Evolutionary conservation across 1,284 basidiomycete genomes (phyloP).

Genomic region (Peniophora sp.): DNA sequence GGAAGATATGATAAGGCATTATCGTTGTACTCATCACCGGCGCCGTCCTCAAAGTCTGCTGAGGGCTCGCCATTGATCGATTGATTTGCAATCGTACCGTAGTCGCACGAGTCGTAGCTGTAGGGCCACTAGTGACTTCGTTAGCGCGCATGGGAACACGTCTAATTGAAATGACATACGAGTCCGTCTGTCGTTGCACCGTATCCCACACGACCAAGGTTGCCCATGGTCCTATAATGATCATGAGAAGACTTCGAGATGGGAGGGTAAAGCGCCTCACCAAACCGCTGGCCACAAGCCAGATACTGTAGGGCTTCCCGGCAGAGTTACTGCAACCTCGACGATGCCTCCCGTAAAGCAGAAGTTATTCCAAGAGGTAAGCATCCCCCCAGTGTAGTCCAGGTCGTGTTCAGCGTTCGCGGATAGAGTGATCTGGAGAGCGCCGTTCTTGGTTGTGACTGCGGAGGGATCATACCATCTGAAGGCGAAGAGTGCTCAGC

Average conservation of each 20-base stretch:
- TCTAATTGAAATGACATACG: too few species aligned
- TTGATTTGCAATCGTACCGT: conserved; percentile 51
- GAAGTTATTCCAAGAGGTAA: conserved; percentile 36
- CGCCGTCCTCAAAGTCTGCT: conserved; percentile 24
- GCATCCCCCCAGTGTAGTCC: conserved; percentile 22
- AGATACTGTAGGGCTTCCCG: conserved; percentile 20
- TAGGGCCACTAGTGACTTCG: conserved; percentile 39
- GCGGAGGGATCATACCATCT: background rate
- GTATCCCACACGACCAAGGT: background rate
- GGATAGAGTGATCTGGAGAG: background rate
- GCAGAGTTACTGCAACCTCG: conserved; percentile 61
- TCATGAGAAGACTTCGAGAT: background rate
- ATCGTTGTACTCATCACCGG: conserved; percentile 30
- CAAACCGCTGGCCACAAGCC: background rate
- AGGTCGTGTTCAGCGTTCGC: background rate
- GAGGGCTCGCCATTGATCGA: conserved; percentile 27
- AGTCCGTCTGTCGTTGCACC: background rate
- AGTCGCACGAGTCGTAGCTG: conserved; percentile 46
- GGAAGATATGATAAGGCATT: conserved; percentile 37
- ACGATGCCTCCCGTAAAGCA: conserved; percentile 45
- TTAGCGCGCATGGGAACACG: too few species aligned
- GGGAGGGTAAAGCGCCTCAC: background rate
- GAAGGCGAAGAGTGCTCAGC: background rate
- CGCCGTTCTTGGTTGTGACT: background rate
- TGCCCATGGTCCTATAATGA: too few species aligned